Conservation (phyloP, 2,329 filamentous ascomycete genomes). For the Ophidiomyces ophidiicola region DNA sequence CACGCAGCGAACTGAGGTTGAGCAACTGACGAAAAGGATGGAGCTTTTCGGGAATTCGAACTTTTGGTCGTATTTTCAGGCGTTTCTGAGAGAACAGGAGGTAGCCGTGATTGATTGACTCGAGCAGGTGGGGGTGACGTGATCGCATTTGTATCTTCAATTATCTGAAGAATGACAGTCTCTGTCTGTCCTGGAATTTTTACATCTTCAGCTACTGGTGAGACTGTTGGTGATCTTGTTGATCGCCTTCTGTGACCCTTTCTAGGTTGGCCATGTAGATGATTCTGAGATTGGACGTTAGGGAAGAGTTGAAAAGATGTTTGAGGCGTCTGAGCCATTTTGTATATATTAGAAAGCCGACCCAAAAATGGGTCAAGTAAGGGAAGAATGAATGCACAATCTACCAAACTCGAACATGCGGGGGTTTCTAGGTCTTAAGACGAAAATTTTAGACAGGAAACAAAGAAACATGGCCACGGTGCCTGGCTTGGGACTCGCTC, state of each 20-base stretch:
- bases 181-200: conserved; percentile 24
- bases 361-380: no score
- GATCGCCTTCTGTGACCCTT: conserved; percentile 20
- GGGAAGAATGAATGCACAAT: no score
- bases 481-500: no score
- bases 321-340: conserved; percentile 6
- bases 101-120: conserved; percentile 1
- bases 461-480: no score
- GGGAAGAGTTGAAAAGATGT: conserved; percentile 31
- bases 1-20: not conserved
- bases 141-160: conserved; percentile 26
- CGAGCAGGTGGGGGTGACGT: conserved; percentile 20
- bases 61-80: not conserved
- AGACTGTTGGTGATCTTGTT: conserved; percentile 17
- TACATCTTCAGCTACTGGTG: conserved; percentile 23
- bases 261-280: conserved; percentile 22
- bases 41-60: not conserved
- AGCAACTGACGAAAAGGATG: not conserved
- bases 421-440: no score
- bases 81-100: not conserved
- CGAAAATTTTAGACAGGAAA: no score
- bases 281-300: conserved; percentile 23
- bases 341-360: no score
- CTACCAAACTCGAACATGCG: no score
- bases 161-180: conserved; percentile 29